These are phyloP conservation scores for Thelonectria rubi DNA, from an alignment of 2,329 filamentous ascomycete species.

Conservation along the genomic window DNA sequence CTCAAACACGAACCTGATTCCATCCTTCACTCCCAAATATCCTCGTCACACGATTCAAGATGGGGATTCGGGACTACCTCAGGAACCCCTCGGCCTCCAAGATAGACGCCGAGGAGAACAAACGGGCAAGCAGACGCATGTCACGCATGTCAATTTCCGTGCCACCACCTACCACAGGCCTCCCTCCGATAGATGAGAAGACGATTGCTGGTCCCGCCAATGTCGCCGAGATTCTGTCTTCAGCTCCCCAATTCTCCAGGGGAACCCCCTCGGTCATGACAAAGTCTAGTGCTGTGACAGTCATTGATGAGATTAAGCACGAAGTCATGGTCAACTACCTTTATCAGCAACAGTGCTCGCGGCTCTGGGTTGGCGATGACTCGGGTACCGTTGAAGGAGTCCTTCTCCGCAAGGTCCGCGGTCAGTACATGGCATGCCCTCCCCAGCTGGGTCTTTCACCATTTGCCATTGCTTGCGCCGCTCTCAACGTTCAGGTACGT, in stretches of 20 bases:
- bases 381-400: conserved; percentile 77
- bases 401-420: conserved; percentile 72
- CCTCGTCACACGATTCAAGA: conserved; percentile 44
- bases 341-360: conserved; percentile 80
- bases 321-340: conserved; percentile 87
- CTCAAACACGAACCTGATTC: conserved; percentile 1
- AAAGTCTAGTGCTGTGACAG: conserved; percentile 56
- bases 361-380: conserved; percentile 77
- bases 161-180: conserved; percentile 33
- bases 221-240: conserved; percentile 60
- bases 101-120: conserved; percentile 27
- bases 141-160: conserved; percentile 29
- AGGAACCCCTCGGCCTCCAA: conserved; percentile 53
- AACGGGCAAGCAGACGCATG: conserved; percentile 30
- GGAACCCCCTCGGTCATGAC: conserved; percentile 63
- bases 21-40: conserved; percentile 1
- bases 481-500: conserved; percentile 76
- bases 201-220: conserved; percentile 45
- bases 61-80: conserved; percentile 72
- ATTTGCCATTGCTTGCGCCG: conserved; percentile 70
- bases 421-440: conserved; percentile 78
- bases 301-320: conserved; percentile 78
- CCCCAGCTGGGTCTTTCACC: conserved; percentile 68
- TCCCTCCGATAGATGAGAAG: conserved; percentile 51
- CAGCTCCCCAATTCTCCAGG: conserved; percentile 58